phyloP scores from a whole-genome alignment of 2,329 filamentous ascomycete species.

The Xylariomycetidae sp. region DNA sequence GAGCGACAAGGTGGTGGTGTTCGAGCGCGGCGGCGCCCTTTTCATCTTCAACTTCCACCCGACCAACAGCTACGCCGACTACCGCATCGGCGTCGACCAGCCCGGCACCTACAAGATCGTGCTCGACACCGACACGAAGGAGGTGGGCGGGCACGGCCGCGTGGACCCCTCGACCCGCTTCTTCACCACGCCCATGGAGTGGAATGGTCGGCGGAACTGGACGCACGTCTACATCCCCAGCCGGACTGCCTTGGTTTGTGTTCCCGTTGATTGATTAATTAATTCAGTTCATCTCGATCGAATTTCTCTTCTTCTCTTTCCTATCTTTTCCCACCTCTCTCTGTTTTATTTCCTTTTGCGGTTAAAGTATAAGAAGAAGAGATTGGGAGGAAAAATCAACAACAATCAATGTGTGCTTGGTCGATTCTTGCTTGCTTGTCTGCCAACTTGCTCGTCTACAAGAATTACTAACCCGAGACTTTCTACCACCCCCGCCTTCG shows the following conservation, averaged over 20 bases:
- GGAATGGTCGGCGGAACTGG: slow-evolving; percentile 89
- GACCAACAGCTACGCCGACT: slow-evolving; percentile 80
- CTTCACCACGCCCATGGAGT: slow-evolving; percentile 85
- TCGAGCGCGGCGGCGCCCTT: slow-evolving; percentile 83
- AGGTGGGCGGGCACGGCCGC: slow-evolving; percentile 74
- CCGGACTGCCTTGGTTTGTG: slow-evolving; percentile 73
- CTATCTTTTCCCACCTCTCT: neutral
- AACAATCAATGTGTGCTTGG: too few species aligned
- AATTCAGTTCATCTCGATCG: neutral
- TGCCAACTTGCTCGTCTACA: too few species aligned
- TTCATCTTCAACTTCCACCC: slow-evolving; percentile 98
- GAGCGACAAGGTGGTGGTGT: slow-evolving; percentile 88
- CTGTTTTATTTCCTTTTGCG: too few species aligned
- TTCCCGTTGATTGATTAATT: too few species aligned
- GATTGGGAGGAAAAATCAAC: too few species aligned
- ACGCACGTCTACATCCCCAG: slow-evolving; percentile 86
- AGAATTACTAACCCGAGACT: too few species aligned
- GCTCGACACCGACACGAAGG: slow-evolving; percentile 72
- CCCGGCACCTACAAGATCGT: slow-evolving; percentile 84
- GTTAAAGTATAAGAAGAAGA: too few species aligned
- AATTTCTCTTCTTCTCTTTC: slow-evolving; percentile 10
- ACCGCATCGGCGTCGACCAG: slow-evolving; percentile 81
- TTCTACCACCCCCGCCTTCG: too few species aligned
- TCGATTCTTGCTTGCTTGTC: too few species aligned
- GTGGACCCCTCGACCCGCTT: slow-evolving; percentile 78